Conservation (phyloP, 2,329 filamentous ascomycete genomes). For the Colletotrichum salicis region DNA sequence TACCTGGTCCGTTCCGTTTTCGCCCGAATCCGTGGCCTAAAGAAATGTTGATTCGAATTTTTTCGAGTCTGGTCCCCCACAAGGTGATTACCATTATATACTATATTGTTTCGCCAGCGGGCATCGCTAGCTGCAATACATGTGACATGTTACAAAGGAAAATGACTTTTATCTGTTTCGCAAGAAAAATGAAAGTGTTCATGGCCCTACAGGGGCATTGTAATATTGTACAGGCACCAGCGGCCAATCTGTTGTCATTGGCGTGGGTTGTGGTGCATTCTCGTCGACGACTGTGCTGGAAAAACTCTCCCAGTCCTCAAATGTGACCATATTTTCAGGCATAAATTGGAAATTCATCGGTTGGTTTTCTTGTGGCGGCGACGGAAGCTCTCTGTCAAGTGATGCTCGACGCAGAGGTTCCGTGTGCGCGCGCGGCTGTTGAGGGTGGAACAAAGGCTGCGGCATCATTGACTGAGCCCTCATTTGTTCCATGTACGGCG, state of each 20-base stretch:
- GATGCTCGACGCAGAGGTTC: constrained; percentile 33
- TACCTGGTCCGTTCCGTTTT: constrained; percentile 27
- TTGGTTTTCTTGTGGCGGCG: constrained; percentile 34
- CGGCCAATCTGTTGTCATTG: constrained; percentile 39
- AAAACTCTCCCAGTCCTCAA: constrained; percentile 56
- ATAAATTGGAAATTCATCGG: constrained; percentile 58
- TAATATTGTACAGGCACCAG: constrained; percentile 41
- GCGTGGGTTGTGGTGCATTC: constrained; percentile 34
- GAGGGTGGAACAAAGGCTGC: constrained; percentile 29
- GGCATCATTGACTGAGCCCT: constrained; percentile 36
- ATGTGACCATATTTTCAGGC: constrained; percentile 46
- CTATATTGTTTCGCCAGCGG: constrained; percentile 32
- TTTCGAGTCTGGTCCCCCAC: constrained; percentile 30
- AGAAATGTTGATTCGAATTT: constrained; percentile 24
- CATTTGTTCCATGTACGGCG: constrained; percentile 34
- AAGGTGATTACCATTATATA: constrained; percentile 39
- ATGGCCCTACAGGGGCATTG: constrained; percentile 36
- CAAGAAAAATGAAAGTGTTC: constrained; percentile 20
- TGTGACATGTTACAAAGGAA: constrained; percentile 36
- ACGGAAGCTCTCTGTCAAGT: constrained; percentile 36
- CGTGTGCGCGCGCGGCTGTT: constrained; percentile 26
- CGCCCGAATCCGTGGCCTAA: constrained; percentile 23
- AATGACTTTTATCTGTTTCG: constrained; percentile 17
- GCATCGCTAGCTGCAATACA: constrained; percentile 27
- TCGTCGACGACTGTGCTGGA: constrained; percentile 48